A percentile compares a stretch with the other conserved stretches of the same genome.
Conservation (phyloP, 2,329 filamentous ascomycete genomes). For the Botrytis sinoallii region DNA sequence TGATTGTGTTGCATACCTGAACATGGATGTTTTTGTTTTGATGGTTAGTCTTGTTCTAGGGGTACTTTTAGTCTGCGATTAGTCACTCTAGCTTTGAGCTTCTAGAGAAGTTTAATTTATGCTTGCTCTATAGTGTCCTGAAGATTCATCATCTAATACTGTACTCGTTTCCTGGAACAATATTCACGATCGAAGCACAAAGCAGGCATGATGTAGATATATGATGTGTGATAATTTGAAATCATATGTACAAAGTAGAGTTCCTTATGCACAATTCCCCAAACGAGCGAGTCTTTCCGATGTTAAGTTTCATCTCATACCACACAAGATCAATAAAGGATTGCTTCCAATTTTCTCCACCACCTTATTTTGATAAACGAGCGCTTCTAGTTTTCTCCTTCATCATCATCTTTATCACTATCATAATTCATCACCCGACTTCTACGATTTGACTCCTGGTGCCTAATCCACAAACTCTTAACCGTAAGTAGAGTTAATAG, state of each 20-base stretch:
- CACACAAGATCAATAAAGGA: neutral
- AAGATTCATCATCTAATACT: neutral
- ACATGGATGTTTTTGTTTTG: neutral
- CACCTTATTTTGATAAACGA: neutral
- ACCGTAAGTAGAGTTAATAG: slow-evolving; percentile 36
- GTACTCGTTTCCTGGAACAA: neutral
- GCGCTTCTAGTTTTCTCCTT: neutral
- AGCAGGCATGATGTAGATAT: neutral
- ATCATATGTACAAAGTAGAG: neutral
- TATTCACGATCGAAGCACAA: neutral
- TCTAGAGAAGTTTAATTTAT: neutral
- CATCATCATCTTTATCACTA: no score
- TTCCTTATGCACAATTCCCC: neutral
- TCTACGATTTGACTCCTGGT: neutral
- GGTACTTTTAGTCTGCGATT: neutral
- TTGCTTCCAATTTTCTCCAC: neutral
- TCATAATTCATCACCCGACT: no score
- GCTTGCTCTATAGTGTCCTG: neutral
- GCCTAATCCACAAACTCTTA: neutral
- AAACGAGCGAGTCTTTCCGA: neutral
- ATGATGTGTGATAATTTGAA: neutral
- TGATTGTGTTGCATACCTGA: neutral
- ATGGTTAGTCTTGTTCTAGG: neutral
- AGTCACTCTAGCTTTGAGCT: neutral
- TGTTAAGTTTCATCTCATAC: neutral